Evolutionary conservation across 2,329 filamentous ascomycete species (phyloP), one percentile per base, ranked within the genome.

Genomic region (Aspergillus sp.): DNA sequence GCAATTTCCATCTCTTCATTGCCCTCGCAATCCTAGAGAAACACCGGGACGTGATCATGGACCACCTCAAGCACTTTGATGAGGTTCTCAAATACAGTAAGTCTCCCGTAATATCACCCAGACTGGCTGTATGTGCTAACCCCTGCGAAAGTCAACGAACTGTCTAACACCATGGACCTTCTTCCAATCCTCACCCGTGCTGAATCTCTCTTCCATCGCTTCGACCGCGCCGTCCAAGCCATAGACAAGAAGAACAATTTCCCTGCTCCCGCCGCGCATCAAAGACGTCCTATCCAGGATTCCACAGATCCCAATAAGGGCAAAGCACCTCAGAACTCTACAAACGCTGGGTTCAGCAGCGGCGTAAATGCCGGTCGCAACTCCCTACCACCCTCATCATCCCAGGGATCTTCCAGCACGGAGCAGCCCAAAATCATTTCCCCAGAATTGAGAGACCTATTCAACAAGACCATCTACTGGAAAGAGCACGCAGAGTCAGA

Each of bases 1-100:
- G 90, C 67, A 92, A 91, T 72, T 99, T 98, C 77, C 95, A 98
- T 72, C 81, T 99, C 14, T 99, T 99, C 72, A 84, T 99, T 62
- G 95, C 96, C 0, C 78, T 99, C 47, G 94, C 95, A 0, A 96
- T 99, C 45, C 77, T 99, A 24, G 95, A 99, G 76, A 96, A 96
- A 78, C 95, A 98, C 70, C 82, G 94, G n/a, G 90, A 94, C 71
- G 90, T 98, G 12, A 98, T 99, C 63, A 96, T 99, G 89, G 87
- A 90, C 57, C 95, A 99, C 76, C 80, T 99, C 26, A 86, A 92
- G 72, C 91, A 94, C 68, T 99, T 99, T 77, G 95, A 99, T 65
- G 96, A 99, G 76, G 92, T 99, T 32, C 80, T 99, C 29, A 99
- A 99, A 81, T 99, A 98, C 72, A 84, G 91, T 94, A 84, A 58